Evolutionary conservation across 1,284 basidiomycete genomes (phyloP).

Genomic region (Moesziomyces globuligerus): DNA sequence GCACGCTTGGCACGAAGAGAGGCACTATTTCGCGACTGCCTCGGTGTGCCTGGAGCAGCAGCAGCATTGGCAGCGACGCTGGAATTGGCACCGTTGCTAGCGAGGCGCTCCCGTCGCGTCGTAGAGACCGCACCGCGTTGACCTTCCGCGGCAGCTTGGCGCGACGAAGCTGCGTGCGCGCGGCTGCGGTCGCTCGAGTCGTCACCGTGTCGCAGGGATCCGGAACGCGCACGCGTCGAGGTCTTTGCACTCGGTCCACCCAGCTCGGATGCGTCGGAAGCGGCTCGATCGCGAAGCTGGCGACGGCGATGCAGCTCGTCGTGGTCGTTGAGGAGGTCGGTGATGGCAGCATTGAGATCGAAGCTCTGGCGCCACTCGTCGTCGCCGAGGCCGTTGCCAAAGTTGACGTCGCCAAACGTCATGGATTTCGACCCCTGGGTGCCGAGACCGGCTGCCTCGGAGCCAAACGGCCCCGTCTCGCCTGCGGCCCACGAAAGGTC

Average conservation of each 20-base stretch:
- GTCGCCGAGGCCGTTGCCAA: conserved; percentile 25
- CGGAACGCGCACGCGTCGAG: conserved; percentile 13
- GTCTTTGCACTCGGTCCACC: neutral
- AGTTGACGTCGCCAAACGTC: conserved; percentile 29
- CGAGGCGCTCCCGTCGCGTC: conserved; percentile 26
- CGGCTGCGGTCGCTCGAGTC: conserved; percentile 10
- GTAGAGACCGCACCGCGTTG: conserved; percentile 7
- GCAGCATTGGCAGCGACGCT: conserved; percentile 4
- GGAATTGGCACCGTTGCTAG: conserved; percentile 16
- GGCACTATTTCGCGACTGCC: conserved; percentile 29
- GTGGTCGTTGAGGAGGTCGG: conserved; percentile 58
- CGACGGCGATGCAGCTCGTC: conserved; percentile 45
- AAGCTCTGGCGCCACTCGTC: conserved; percentile 54
- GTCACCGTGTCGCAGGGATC: conserved; percentile 16
- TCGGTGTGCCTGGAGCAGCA: conserved; percentile 15
- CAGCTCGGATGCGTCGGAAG: conserved; percentile 31
- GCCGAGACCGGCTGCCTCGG: conserved; percentile 15
- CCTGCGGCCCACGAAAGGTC: conserved; percentile 60
- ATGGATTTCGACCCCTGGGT: conserved; percentile 33
- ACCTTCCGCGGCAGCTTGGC: conserved; percentile 1
- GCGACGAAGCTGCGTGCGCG: conserved; percentile 3
- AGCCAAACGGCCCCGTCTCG: conserved; percentile 58
- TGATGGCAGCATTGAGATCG: conserved; percentile 61
- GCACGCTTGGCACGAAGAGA: conserved; percentile 44
- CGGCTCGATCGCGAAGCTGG: conserved; percentile 30